Percentiles rank a stretch among this genome's conserved stretches.
phyloP scores from a whole-genome alignment of 306 rosid species.

The Malus asiatica region DNA sequence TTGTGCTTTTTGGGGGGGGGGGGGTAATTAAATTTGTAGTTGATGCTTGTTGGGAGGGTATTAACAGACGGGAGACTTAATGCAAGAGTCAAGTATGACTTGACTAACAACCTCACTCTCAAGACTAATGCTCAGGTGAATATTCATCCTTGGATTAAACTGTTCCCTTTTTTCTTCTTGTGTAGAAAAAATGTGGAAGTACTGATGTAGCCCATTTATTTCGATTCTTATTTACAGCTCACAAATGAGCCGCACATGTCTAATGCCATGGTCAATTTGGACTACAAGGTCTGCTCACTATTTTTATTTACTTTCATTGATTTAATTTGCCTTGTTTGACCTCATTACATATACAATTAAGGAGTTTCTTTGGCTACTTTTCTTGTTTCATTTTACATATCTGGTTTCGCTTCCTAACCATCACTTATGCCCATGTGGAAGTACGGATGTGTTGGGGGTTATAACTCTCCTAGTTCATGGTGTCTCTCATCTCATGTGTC shows the following conservation, averaged over 20 bases:
- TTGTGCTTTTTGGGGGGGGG: background rate
- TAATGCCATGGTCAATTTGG: slow-evolving; percentile 76
- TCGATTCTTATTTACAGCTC: slow-evolving; percentile 39
- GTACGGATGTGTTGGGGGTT: too few relatives aligned
- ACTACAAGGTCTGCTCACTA: slow-evolving; percentile 57
- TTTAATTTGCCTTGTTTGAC: background rate
- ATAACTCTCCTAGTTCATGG: background rate
- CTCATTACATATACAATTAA: background rate
- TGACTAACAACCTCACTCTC: slow-evolving; percentile 56
- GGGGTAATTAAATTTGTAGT: slow-evolving; percentile 21
- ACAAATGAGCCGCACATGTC: slow-evolving; percentile 91
- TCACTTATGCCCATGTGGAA: too few relatives aligned
- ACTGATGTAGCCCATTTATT: background rate
- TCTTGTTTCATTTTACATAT: background rate
- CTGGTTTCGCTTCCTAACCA: too few relatives aligned
- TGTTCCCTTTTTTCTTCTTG: background rate
- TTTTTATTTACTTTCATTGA: too few relatives aligned
- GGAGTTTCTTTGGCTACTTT: background rate
- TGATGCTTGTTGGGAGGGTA: slow-evolving; percentile 82
- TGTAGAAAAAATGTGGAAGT: background rate
- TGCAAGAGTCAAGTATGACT: slow-evolving; percentile 74
- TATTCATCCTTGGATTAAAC: background rate
- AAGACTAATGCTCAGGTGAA: slow-evolving; percentile 89
- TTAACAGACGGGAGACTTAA: slow-evolving; percentile 76
- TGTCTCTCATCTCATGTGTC: background rate